Evolutionary conservation across 129 eudicot genomes (phyloP), one percentile per base, ranked within the genome.

Genomic region (Arctium lappa): DNA sequence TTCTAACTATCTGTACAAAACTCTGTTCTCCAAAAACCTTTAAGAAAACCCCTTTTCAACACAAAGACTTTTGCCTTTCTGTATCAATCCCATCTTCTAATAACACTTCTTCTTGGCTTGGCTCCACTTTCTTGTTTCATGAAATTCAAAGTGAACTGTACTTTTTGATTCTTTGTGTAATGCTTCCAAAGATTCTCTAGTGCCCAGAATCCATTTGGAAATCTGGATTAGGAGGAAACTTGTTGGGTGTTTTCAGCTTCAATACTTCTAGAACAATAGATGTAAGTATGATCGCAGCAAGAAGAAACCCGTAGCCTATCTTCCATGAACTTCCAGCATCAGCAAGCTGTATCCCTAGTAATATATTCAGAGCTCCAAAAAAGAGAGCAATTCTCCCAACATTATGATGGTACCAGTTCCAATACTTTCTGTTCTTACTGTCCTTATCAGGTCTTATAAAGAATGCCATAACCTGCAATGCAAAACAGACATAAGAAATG

Each of bases 331-430:
- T 81, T 10, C 93, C 95, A 69, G 92, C 92, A 79, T 83, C 85
- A 50, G 91, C 99, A 44, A 87, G 78, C 40, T 93, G 99, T 65
- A 93, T 91, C 62, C 99, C 99, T 66, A 95, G 53, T 63, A 93
- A 84, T 83, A 95, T 86, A 63, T 95, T 93, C 53, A 91, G 75
- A 66, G 92, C 89, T 86, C 92, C 99, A 39, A 91, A 91, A 77
- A 93, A 83, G 29, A 95, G 94, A 65, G 94, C 89, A 56, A 90
- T 76, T 75, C 94, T 87, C 42, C 99, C 99, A 10, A 88, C 74
- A 85, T 94, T 91, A 66, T 85, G 89, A 76, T 93, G 99, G 85
- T 91, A 95, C 92, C 89, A 85, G 32, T 88, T 91, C 99, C 99
- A 95, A 60, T 84, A 90, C 88, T 78, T 86, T 39, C 99, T 88